These are phyloP conservation scores for Acer negundo DNA, from an alignment of 345 rosid species.

Conservation along the genomic window DNA sequence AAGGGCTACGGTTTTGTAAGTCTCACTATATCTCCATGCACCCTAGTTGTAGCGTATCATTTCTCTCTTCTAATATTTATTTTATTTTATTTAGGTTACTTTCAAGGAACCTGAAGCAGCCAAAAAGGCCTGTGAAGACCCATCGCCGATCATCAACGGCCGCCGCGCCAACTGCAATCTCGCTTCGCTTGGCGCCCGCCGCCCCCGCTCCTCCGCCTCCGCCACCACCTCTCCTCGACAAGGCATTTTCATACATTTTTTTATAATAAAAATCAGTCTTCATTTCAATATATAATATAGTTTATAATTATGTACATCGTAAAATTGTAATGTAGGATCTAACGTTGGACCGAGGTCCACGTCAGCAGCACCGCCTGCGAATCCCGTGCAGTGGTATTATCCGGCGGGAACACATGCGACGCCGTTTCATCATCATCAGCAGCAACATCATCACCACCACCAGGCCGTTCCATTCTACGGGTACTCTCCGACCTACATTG, in stretches of 20 bases:
- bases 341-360: slow-evolving; percentile 56
- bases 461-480: slow-evolving; percentile 85
- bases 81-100: slow-evolving; percentile 56
- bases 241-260: slow-evolving; percentile 36
- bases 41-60: no score
- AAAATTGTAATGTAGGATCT: slow-evolving; percentile 38
- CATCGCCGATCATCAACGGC: slow-evolving; percentile 82
- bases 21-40: neutral
- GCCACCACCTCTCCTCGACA: slow-evolving; percentile 50
- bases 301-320: neutral
- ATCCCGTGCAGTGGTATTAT: slow-evolving; percentile 85
- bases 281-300: no score
- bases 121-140: slow-evolving; percentile 79
- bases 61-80: neutral
- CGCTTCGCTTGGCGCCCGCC: slow-evolving; percentile 92
- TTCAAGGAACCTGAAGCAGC: slow-evolving; percentile 94
- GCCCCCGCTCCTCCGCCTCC: slow-evolving; percentile 58
- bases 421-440: slow-evolving; percentile 53
- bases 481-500: slow-evolving; percentile 74
- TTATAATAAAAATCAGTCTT: no score
- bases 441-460: slow-evolving; percentile 53
- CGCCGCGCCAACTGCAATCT: slow-evolving; percentile 97
- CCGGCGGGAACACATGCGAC: slow-evolving; percentile 53
- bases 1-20: slow-evolving; percentile 97
- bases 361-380: slow-evolving; percentile 47